Evolutionary conservation across 1,284 basidiomycete species (phyloP).

Genomic region (Athelia sp.): DNA sequence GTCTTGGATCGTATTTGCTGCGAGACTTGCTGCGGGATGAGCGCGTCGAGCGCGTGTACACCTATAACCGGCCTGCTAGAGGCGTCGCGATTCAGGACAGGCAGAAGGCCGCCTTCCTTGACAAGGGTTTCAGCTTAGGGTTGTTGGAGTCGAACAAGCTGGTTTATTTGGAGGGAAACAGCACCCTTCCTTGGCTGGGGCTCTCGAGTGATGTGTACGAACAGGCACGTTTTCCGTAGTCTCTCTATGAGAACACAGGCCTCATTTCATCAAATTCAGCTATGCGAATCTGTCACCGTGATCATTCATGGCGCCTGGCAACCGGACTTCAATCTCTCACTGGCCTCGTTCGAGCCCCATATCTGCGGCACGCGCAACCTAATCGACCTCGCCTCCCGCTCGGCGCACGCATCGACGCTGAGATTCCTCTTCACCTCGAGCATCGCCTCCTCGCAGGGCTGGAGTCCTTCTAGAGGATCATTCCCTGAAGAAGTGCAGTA

Average conservation of each 20-base stretch:
- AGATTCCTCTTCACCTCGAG: constrained; percentile 28
- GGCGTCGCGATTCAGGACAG: constrained; percentile 7
- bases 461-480: constrained; percentile 14
- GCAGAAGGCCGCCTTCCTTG: constrained; percentile 13
- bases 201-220: constrained; percentile 1
- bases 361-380: constrained; percentile 30
- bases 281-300: constrained; percentile 4
- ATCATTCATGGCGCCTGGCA: constrained; percentile 31
- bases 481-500: constrained; percentile 26
- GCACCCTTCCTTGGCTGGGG: constrained; percentile 1
- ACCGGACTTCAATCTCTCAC: constrained; percentile 34
- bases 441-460: constrained; percentile 16
- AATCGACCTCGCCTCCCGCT: constrained; percentile 25
- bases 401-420: constrained; percentile 5
- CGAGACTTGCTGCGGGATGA: constrained; percentile 8
- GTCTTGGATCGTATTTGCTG: constrained; percentile 17
- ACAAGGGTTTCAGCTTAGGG: constrained; percentile 11
- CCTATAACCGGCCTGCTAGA: constrained; percentile 14
- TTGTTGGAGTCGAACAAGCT: constrained; percentile 15
- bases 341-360: constrained; percentile 31
- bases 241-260: no score
- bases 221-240: not conserved
- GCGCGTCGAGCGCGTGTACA: constrained; percentile 19
- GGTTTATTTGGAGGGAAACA: constrained; percentile 14
- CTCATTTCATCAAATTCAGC: no score